Evolutionary conservation across 2,329 filamentous ascomycete species (phyloP).

Genomic region (Podosphaera aphanis): DNA sequence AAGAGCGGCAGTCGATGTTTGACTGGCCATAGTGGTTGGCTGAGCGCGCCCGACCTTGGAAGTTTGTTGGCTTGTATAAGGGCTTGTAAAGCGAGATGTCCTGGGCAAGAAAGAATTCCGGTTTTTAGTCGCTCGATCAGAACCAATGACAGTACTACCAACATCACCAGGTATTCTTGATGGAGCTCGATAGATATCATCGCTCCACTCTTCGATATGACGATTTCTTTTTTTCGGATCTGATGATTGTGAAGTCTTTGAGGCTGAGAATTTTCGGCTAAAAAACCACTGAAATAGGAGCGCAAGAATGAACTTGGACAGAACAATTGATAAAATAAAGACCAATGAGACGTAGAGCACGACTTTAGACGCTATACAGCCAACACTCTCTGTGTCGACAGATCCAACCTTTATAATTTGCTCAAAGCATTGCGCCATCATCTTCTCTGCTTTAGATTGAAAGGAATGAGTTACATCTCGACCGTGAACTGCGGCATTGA

Average conservation of each 20-base stretch:
- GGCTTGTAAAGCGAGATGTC: conserved; percentile 82
- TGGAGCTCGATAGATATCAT: conserved; percentile 88
- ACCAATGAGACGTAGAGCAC: conserved; percentile 83
- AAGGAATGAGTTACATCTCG: conserved; percentile 78
- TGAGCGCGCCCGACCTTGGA: conserved; percentile 23
- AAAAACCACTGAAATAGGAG: conserved; percentile 93
- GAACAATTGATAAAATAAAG: conserved; percentile 77
- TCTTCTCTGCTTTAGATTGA: conserved; percentile 55
- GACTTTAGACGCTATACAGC: conserved; percentile 91
- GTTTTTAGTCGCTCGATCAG: conserved; percentile 56
- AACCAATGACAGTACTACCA: conserved; percentile 34
- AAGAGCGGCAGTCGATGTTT: conserved; percentile 47
- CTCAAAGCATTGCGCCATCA: conserved; percentile 64
- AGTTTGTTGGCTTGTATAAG: conserved; percentile 50
- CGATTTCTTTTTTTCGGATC: conserved; percentile 66
- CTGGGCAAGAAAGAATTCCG: conserved; percentile 69
- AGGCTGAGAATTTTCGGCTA: conserved; percentile 59
- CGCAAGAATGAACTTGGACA: conserved; percentile 69
- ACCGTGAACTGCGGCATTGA: conserved; percentile 45
- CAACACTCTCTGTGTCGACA: conserved; percentile 85
- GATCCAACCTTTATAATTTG: conserved; percentile 91
- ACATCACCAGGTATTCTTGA: conserved; percentile 57
- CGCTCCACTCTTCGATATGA: conserved; percentile 94
- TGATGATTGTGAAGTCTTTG: conserved; percentile 61
- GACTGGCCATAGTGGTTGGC: conserved; percentile 89